phyloP scores from a whole-genome alignment of 306 rosid genomes.

The Urtica urens region DNA sequence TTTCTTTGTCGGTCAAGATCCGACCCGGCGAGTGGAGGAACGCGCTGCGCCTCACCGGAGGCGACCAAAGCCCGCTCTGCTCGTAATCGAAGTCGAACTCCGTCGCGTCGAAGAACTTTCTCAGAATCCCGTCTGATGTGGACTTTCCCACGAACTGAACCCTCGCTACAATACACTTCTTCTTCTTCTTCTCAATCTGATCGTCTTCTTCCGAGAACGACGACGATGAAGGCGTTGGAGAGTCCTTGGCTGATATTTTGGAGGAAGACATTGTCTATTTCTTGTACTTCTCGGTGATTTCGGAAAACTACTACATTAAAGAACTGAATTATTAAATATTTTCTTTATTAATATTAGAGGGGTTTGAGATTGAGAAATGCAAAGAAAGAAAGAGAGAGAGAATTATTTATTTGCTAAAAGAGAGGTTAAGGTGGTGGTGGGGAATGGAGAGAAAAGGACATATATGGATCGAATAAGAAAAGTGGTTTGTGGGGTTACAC shows the following conservation, averaged over 20 bases:
- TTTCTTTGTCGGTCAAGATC: conserved; percentile 38
- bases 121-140: conserved; percentile 46
- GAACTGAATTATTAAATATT: not conserved
- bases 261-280: conserved; percentile 14
- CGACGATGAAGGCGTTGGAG: conserved; percentile 4
- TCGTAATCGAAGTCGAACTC: conserved; percentile 57
- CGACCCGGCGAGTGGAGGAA: conserved; percentile 53
- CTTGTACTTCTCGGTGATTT: conserved; percentile 6
- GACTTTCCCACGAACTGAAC: conserved; percentile 45
- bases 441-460: conserved; percentile 42
- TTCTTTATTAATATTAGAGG: not conserved
- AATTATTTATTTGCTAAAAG: not conserved
- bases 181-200: no score
- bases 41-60: conserved; percentile 46
- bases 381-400: not conserved
- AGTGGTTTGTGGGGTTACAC: no score
- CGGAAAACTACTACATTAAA: no score
- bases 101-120: conserved; percentile 53
- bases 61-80: conserved; percentile 85
- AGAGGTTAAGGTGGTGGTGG: not conserved
- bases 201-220: conserved; percentile 1
- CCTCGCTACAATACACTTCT: conserved; percentile 2
- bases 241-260: not conserved
- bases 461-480: no score
- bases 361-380: not conserved